Percentiles rank a stretch among this genome's conserved stretches.
phyloP scores from a whole-genome alignment of 306 rosid species.

The Hippophae gyantsensis region DNA sequence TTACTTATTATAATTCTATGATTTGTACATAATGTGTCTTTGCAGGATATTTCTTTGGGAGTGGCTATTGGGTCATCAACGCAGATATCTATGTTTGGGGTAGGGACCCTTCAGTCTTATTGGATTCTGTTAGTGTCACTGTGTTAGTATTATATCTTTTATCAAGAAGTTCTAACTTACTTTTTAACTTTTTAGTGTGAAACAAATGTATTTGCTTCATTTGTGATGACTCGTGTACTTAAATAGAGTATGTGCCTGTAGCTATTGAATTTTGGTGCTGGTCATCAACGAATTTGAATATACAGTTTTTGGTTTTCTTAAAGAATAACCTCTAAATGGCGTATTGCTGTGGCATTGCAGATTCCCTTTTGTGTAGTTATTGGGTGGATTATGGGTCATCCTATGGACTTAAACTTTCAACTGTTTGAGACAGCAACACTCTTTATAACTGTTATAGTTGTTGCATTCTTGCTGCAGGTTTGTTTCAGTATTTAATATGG shows the following conservation, averaged over 20 bases:
- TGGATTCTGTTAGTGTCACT: slow-evolving; percentile 6
- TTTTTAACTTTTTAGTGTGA: background rate
- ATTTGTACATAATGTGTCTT: slow-evolving; percentile 15
- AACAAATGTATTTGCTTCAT: too few species aligned
- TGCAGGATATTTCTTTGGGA: slow-evolving; percentile 72
- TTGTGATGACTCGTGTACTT: too few species aligned
- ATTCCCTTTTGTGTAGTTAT: slow-evolving; percentile 67
- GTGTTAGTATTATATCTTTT: background rate
- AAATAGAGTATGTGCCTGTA: too few species aligned
- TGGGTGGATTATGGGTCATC: slow-evolving; percentile 63
- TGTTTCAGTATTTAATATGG: slow-evolving; percentile 14
- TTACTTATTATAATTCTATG: background rate
- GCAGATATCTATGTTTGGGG: slow-evolving; percentile 79
- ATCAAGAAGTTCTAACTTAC: background rate
- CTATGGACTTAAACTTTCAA: slow-evolving; percentile 76
- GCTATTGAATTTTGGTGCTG: too few species aligned
- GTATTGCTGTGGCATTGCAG: slow-evolving; percentile 34
- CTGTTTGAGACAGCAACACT: slow-evolving; percentile 75
- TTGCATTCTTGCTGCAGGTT: slow-evolving; percentile 79
- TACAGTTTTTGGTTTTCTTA: too few species aligned
- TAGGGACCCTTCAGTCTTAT: slow-evolving; percentile 17
- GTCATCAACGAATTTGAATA: too few species aligned
- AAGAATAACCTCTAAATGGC: background rate
- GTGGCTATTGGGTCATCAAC: slow-evolving; percentile 82
- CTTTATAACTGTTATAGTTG: slow-evolving; percentile 57